Evolutionary conservation across 2,329 filamentous ascomycete genomes (phyloP).

Genomic region (Calonectria pseudoreteaudii): DNA sequence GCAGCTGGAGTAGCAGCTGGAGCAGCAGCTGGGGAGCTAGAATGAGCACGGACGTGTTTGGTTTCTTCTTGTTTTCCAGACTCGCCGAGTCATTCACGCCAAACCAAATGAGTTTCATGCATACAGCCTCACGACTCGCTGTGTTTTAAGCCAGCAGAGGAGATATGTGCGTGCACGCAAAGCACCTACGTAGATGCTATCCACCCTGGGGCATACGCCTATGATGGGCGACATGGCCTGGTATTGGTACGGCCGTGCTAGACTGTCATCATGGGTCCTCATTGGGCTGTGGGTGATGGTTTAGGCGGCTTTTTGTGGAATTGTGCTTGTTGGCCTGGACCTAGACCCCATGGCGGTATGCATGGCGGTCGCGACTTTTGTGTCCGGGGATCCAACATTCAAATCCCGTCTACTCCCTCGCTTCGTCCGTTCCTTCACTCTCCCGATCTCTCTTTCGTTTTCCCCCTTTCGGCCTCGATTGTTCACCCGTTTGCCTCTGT

Average conservation of each 20-base stretch:
- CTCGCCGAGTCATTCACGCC: slow-evolving; percentile 10
- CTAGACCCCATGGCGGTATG: slow-evolving; percentile 11
- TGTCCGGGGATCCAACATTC: slow-evolving; percentile 18
- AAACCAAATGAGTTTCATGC: slow-evolving; percentile 18
- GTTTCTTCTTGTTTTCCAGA: not conserved
- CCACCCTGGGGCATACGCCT: slow-evolving; percentile 6
- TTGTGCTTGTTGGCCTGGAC: slow-evolving; percentile 4
- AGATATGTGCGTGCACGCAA: not conserved
- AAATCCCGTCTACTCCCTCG: slow-evolving; percentile 22
- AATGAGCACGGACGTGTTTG: not conserved
- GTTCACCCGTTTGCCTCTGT: not conserved
- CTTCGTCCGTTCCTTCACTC: not conserved
- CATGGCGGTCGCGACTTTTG: slow-evolving; percentile 12
- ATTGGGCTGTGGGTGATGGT: not conserved
- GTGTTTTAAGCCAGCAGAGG: not conserved
- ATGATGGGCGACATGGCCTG: slow-evolving; percentile 9
- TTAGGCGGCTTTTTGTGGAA: slow-evolving; percentile 6
- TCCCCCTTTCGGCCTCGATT: not conserved
- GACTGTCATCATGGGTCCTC: slow-evolving; percentile 1
- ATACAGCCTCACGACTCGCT: not conserved
- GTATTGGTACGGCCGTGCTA: slow-evolving; percentile 7
- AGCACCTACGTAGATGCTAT: not conserved
- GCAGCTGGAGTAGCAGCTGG: not conserved
- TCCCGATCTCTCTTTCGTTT: slow-evolving; percentile 1
- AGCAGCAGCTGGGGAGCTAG: not conserved